Evolutionary conservation across 257 asterid genomes (phyloP).

Genomic region (Solanum tarapatanum): DNA sequence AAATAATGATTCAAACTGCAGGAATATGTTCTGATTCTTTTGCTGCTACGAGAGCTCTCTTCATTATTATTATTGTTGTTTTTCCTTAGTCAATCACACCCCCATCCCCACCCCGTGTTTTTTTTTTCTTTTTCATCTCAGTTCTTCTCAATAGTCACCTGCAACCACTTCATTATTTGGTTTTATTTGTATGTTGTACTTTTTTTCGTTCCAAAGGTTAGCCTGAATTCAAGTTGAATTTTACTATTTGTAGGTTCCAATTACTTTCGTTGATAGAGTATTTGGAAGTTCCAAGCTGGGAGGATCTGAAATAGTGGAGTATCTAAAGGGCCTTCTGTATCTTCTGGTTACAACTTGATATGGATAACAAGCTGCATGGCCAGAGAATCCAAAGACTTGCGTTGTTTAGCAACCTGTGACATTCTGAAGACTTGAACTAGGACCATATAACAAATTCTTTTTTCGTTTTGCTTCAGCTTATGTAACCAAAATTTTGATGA

Average conservation of each 20-base stretch:
- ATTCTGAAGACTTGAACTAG: neutral
- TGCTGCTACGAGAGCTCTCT: neutral
- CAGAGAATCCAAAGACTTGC: neutral
- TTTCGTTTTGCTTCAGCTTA: neutral
- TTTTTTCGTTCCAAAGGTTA: neutral
- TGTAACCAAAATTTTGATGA: neutral
- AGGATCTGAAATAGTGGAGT: conserved; percentile 94
- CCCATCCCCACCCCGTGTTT: neutral
- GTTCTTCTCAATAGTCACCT: neutral
- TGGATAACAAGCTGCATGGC: neutral
- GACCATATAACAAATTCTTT: neutral
- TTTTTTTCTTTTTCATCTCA: neutral
- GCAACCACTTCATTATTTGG: neutral
- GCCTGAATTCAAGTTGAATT: neutral
- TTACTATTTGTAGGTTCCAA: conserved; percentile 53
- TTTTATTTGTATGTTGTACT: neutral
- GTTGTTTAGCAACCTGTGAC: neutral
- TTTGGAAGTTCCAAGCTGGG: conserved; percentile 92
- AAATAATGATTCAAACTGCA: neutral
- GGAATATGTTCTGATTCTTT: neutral
- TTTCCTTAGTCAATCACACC: neutral
- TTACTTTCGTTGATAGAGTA: conserved; percentile 90
- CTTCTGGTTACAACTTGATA: conserved; percentile 73
- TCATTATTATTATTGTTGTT: neutral
- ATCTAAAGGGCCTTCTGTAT: conserved; percentile 77